These are phyloP conservation scores for Pseudocercospora musae DNA, from an alignment of 2,329 filamentous ascomycete species.

Conservation along the genomic window DNA sequence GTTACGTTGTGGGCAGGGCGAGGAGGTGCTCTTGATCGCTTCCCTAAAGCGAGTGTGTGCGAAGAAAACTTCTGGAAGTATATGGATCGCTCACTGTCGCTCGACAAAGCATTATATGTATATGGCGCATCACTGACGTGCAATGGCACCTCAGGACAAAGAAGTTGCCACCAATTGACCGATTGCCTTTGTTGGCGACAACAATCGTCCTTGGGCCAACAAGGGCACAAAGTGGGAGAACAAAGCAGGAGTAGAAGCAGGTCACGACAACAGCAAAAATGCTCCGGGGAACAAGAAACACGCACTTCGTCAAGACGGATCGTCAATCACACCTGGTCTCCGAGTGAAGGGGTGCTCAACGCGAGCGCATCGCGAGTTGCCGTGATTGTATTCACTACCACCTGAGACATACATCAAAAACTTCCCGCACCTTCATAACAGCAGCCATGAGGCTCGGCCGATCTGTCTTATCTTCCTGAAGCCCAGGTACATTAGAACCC, in stretches of 20 bases:
- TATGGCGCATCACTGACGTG: not conserved
- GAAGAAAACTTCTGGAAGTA: not conserved
- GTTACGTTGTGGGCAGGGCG: not conserved
- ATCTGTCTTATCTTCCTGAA: too few relatives aligned
- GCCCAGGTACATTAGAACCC: too few relatives aligned
- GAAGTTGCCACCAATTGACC: not conserved
- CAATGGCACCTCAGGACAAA: not conserved
- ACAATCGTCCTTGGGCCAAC: not conserved
- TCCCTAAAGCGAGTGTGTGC: not conserved
- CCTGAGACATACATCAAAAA: not conserved
- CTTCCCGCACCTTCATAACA: not conserved
- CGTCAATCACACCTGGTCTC: too few relatives aligned
- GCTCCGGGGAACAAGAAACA: not conserved
- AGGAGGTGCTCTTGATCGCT: not conserved
- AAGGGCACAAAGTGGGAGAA: not conserved
- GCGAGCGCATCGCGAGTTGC: not conserved
- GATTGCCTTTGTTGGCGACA: not conserved
- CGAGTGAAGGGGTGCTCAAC: too few relatives aligned
- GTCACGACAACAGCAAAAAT: not conserved
- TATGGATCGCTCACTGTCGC: not conserved
- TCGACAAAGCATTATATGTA: not conserved
- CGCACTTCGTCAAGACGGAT: not conserved
- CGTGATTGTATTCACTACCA: not conserved
- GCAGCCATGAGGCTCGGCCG: not conserved
- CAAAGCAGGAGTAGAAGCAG: not conserved